phyloP scores from a whole-genome alignment of 192 early-diverging fungal genomes.

The Fimicolochytrium jonesii region DNA sequence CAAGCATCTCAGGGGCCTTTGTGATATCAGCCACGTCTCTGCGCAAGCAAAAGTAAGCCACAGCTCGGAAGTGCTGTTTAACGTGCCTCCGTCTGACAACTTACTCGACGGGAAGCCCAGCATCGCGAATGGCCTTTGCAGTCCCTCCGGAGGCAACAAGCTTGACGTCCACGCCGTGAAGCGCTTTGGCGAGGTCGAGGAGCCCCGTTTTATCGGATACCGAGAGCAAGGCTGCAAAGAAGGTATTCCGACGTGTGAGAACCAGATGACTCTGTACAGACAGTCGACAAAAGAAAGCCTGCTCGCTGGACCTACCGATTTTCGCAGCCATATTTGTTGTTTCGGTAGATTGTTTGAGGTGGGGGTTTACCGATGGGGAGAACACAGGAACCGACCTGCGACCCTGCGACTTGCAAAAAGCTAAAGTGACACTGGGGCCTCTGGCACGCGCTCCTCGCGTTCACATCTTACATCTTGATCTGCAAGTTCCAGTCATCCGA shows the following conservation, averaged over 20 bases:
- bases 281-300: not conserved
- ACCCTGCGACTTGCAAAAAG: too few species aligned
- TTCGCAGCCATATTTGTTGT: conserved; percentile 5
- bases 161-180: conserved; percentile 69
- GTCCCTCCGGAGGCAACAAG: conserved; percentile 96
- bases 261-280: not conserved
- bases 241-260: not conserved
- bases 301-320: conserved; percentile 1
- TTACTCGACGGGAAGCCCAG: conserved; percentile 82
- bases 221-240: conserved; percentile 63
- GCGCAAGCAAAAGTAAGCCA: not conserved
- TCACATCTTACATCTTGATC: too few species aligned
- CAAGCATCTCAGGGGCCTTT: conserved; percentile 97
- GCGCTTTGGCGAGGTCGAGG: conserved; percentile 78
- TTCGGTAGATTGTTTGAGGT: too few species aligned
- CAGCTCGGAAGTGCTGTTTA: not conserved
- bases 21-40: conserved; percentile 98
- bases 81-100: conserved; percentile 1
- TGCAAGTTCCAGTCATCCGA: too few species aligned
- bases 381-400: too few species aligned
- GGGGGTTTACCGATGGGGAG: too few species aligned
- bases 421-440: too few species aligned
- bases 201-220: conserved; percentile 98
- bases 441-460: too few species aligned
- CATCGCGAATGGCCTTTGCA: conserved; percentile 82